Percentiles rank a stretch among this genome's conserved stretches.
Conservation (phyloP, 2,329 filamentous ascomycete species). For the Fusarium agapanthi region DNA sequence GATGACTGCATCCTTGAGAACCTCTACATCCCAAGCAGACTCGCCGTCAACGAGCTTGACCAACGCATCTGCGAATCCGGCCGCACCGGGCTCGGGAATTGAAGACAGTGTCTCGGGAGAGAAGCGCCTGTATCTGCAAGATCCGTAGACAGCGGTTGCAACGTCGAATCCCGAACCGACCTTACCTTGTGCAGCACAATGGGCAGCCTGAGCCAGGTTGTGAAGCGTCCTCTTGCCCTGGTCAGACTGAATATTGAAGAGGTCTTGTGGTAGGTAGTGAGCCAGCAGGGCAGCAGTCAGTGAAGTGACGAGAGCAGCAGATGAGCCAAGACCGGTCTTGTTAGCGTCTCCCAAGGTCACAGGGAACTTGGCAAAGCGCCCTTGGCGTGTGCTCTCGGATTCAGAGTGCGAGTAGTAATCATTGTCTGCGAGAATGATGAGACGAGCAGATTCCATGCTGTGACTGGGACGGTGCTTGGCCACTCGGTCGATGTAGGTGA, state of each 20-base stretch:
- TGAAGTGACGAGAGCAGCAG: conserved; percentile 90
- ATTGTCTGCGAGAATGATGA: conserved; percentile 93
- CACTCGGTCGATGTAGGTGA: conserved; percentile 76
- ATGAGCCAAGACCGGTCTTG: conserved; percentile 96
- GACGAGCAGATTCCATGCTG: conserved; percentile 72
- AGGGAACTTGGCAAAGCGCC: conserved; percentile 79
- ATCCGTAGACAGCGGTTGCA: conserved; percentile 90
- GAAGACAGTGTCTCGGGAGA: conserved; percentile 76
- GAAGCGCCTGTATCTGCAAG: conserved; percentile 92
- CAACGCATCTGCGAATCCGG: conserved; percentile 73
- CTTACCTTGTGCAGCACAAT: conserved; percentile 97
- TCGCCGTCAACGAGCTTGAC: conserved; percentile 71
- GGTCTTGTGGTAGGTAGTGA: conserved; percentile 71
- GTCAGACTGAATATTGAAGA: conserved; percentile 66
- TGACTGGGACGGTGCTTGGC: conserved; percentile 48
- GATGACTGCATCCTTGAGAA: conserved; percentile 72
- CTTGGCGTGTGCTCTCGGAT: conserved; percentile 42
- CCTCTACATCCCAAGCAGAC: conserved; percentile 79
- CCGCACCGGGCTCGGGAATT: conserved; percentile 71
- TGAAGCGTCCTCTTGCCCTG: conserved; percentile 73
- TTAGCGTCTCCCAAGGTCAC: conserved; percentile 80
- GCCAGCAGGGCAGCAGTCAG: conserved; percentile 79
- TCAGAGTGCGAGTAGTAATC: conserved; percentile 86
- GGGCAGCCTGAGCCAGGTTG: conserved; percentile 91
- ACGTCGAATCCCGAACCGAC: conserved; percentile 97